Evolutionary conservation across 441 rosid species (phyloP).

Genomic region (Erodium moschatum): DNA sequence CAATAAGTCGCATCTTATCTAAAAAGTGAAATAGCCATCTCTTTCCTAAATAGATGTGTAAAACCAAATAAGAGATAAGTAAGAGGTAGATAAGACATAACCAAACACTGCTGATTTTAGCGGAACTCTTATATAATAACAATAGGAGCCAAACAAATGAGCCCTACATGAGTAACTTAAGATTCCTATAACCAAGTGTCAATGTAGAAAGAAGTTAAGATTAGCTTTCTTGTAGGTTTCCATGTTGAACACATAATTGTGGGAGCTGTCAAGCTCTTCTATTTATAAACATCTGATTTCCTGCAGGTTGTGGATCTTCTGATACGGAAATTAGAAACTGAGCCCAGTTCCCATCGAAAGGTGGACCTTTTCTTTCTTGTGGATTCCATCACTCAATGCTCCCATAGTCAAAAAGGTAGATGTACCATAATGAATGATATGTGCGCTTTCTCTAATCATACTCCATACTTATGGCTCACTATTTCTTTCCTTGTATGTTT

Average conservation of each 20-base stretch:
- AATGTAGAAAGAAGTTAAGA: background rate
- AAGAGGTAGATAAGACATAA: background rate
- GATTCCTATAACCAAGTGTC: background rate
- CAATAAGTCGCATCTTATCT: background rate
- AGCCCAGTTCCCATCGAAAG: slow-evolving; percentile 65
- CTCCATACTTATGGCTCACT: background rate
- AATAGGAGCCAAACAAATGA: background rate
- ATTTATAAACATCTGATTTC: background rate
- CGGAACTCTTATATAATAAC: background rate
- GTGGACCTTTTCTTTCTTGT: slow-evolving; percentile 94
- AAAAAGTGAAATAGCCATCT: background rate
- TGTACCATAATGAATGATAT: background rate
- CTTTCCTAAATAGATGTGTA: no score
- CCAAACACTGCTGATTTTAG: background rate
- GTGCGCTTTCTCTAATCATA: background rate
- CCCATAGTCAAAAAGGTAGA: slow-evolving; percentile 67
- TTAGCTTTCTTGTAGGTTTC: background rate
- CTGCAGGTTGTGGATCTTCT: slow-evolving; percentile 66
- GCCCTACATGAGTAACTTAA: background rate
- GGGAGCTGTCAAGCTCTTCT: background rate
- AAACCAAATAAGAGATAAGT: background rate
- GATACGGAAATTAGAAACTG: slow-evolving; percentile 62
- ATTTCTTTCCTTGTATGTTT: background rate
- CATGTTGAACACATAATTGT: slow-evolving; percentile 1
- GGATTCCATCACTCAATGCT: slow-evolving; percentile 57